Percentiles rank a stretch among this genome's conserved stretches.
These are phyloP conservation scores for Sporothrix brasiliensis DNA, from an alignment of 2,329 filamentous ascomycete species.

Conservation along the genomic window DNA sequence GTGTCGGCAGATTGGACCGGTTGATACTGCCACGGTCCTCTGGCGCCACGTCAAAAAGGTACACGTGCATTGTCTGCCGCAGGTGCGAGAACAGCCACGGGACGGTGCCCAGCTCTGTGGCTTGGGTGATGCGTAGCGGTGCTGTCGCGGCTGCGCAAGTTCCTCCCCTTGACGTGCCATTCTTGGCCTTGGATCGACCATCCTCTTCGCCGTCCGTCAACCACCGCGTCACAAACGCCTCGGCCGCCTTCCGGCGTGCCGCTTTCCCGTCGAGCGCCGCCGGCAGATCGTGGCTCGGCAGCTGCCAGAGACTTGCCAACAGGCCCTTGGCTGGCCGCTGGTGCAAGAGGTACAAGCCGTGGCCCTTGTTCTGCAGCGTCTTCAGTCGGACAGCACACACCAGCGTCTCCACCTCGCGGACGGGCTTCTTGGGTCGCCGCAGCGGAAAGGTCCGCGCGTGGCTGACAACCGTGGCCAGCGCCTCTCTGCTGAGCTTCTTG, in stretches of 20 bases:
- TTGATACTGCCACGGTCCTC: conserved; percentile 37
- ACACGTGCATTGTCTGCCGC: conserved; percentile 60
- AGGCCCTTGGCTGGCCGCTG: conserved; percentile 58
- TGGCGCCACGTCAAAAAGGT: conserved; percentile 49
- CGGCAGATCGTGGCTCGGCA: conserved; percentile 49
- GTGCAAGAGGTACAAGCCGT: conserved; percentile 51
- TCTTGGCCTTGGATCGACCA: not conserved
- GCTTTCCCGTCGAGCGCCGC: not conserved
- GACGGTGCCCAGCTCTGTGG: conserved; percentile 53
- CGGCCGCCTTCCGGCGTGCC: conserved; percentile 23
- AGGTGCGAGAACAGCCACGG: conserved; percentile 63
- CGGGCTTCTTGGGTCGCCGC: conserved; percentile 55
- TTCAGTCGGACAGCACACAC: conserved; percentile 54
- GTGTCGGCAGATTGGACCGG: not conserved
- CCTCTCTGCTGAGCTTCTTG: conserved; percentile 10
- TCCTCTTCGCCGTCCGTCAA: conserved; percentile 26
- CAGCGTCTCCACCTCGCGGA: conserved; percentile 55
- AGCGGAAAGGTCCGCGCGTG: conserved; percentile 57
- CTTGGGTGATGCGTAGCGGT: conserved; percentile 40
- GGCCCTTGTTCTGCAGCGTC: conserved; percentile 23
- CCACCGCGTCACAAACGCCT: conserved; percentile 24
- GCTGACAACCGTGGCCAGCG: conserved; percentile 43
- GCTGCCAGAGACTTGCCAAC: conserved; percentile 59
- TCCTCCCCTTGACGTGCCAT: not conserved
- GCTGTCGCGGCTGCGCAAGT: not conserved